Conservation (phyloP, 2,329 filamentous ascomycete species). For the Penicillium sclerotiorum region DNA sequence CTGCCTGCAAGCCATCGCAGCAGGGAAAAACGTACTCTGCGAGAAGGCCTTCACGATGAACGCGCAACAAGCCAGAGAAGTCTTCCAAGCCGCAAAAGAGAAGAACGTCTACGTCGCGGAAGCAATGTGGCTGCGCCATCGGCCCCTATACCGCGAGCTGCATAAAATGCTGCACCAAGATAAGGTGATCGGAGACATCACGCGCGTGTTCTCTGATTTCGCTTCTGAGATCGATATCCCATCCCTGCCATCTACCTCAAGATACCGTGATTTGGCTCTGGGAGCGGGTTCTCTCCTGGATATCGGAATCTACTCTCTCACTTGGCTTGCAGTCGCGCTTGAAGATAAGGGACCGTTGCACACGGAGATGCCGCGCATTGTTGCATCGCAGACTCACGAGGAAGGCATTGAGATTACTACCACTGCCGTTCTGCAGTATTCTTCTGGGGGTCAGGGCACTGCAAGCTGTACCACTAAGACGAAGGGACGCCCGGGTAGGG, state of each 20-base stretch:
- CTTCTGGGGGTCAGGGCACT: slow-evolving; percentile 46
- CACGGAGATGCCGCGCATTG: slow-evolving; percentile 7
- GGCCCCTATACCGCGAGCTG: slow-evolving; percentile 9
- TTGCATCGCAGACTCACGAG: slow-evolving; percentile 17
- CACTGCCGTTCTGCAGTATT: slow-evolving; percentile 45
- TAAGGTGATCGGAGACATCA: slow-evolving; percentile 12
- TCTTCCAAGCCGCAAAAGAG: slow-evolving; percentile 45
- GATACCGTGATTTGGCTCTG: slow-evolving; percentile 10
- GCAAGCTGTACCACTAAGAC: slow-evolving; percentile 42
- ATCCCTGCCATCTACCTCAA: not conserved
- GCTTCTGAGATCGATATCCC: slow-evolving; percentile 3
- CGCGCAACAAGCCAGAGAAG: slow-evolving; percentile 41
- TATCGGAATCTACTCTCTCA: slow-evolving; percentile 18
- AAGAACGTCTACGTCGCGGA: slow-evolving; percentile 54
- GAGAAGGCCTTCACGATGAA: slow-evolving; percentile 36
- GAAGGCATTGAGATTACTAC: slow-evolving; percentile 36
- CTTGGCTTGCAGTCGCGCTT: slow-evolving; percentile 14
- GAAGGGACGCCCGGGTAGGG: not conserved
- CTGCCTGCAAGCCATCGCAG: slow-evolving; percentile 40
- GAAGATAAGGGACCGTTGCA: not conserved
- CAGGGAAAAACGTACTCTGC: slow-evolving; percentile 34
- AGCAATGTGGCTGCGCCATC: slow-evolving; percentile 35
- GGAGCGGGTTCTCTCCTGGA: slow-evolving; percentile 19
- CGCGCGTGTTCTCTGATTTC: slow-evolving; percentile 9
- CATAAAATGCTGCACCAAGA: slow-evolving; percentile 9